A percentile compares a stretch with the other conserved stretches of the same genome.
These are phyloP conservation scores for Pichia sp. DNA, from an alignment of 1,139 yeast species.

Conservation along the genomic window DNA sequence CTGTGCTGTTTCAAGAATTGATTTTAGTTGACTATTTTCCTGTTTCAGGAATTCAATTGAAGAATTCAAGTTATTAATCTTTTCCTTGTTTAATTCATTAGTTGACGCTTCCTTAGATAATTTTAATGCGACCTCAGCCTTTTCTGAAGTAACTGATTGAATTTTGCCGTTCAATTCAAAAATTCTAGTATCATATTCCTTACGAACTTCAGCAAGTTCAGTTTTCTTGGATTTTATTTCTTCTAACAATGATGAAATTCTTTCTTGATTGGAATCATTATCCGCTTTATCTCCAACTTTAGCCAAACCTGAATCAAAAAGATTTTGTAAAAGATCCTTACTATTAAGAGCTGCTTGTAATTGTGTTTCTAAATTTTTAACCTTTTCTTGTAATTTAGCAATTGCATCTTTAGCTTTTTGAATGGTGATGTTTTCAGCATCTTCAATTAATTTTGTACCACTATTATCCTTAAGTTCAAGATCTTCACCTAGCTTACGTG, in stretches of 20 bases:
- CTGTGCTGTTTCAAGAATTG: constrained; percentile 45
- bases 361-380: constrained; percentile 44
- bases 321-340: constrained; percentile 49
- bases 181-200: constrained; percentile 39
- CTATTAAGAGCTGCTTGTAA: constrained; percentile 53
- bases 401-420: constrained; percentile 65
- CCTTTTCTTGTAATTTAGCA: constrained; percentile 55
- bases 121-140: constrained; percentile 40
- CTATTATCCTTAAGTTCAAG: constrained; percentile 57
- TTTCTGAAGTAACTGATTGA: constrained; percentile 41
- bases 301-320: constrained; percentile 34
- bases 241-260: constrained; percentile 30
- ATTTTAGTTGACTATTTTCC: constrained; percentile 42
- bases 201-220: constrained; percentile 29
- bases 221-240: constrained; percentile 26
- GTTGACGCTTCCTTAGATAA: constrained; percentile 44
- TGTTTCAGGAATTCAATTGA: constrained; percentile 34
- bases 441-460: constrained; percentile 55
- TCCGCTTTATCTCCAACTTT: constrained; percentile 26
- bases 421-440: constrained; percentile 21
- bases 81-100: constrained; percentile 40
- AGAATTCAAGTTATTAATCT: constrained; percentile 33
- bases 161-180: constrained; percentile 35
- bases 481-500: constrained; percentile 62
- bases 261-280: constrained; percentile 26